A percentile compares a stretch with the other conserved stretches of the same genome.
phyloP scores from a whole-genome alignment of 768 basidiomycete genomes.

The Boletus pseudopeckii region DNA sequence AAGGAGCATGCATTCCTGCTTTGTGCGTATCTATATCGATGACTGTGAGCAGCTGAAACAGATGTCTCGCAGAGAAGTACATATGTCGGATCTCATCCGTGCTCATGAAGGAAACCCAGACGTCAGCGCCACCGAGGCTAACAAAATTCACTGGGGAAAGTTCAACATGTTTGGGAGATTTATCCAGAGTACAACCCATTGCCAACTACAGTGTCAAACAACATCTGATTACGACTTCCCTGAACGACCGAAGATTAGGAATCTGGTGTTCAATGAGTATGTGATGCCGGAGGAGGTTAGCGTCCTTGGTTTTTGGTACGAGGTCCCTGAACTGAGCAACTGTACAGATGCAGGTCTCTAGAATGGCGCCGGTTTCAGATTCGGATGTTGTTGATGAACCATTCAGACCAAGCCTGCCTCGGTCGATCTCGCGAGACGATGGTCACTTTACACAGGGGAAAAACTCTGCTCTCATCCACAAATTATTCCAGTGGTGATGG shows the following conservation, averaged over 20 bases:
- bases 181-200: slow-evolving; percentile 71
- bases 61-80: slow-evolving; percentile 69
- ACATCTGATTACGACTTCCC: slow-evolving; percentile 60
- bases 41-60: slow-evolving; percentile 7
- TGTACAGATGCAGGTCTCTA: slow-evolving; percentile 60
- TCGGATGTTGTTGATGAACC: slow-evolving; percentile 42
- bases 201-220: slow-evolving; percentile 67
- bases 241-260: slow-evolving; percentile 51
- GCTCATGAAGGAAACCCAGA: slow-evolving; percentile 85
- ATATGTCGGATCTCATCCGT: slow-evolving; percentile 84
- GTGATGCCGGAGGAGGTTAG: slow-evolving; percentile 72
- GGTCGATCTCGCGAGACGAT: slow-evolving; percentile 32
- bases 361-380: slow-evolving; percentile 53
- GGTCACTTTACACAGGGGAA: slow-evolving; percentile 31
- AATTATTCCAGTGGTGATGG: slow-evolving; percentile 45
- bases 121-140: slow-evolving; percentile 57
- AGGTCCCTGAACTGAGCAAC: slow-evolving; percentile 2
- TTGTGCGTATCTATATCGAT: slow-evolving; percentile 45
- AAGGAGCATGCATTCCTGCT: slow-evolving; percentile 84
- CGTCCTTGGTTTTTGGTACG: neutral
- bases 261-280: slow-evolving; percentile 51
- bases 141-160: slow-evolving; percentile 92
- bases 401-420: slow-evolving; percentile 30
- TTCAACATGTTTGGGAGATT: slow-evolving; percentile 91
- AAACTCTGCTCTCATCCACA: slow-evolving; percentile 48